Conservation (phyloP, 768 basidiomycete species). For the Leccinum longicurvipes region DNA sequence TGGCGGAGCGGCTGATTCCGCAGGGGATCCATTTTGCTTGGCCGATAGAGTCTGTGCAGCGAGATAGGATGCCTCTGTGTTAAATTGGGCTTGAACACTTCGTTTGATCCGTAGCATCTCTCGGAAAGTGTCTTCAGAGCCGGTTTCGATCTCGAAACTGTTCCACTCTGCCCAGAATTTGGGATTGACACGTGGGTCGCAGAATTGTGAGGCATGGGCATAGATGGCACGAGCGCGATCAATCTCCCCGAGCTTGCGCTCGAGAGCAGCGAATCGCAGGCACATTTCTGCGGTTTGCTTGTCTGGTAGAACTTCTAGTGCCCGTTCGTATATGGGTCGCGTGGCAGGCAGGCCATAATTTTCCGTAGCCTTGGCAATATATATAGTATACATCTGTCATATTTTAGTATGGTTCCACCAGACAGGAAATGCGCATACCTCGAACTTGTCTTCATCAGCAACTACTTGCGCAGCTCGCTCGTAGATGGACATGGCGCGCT, state of each 20-base stretch:
- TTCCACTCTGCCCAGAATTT: constrained; percentile 99
- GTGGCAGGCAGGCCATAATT: constrained; percentile 97
- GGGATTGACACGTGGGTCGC: constrained; percentile 88
- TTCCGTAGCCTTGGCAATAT: constrained; percentile 94
- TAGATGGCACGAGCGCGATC: constrained; percentile 96
- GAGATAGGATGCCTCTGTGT: constrained; percentile 92
- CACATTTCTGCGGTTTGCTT: constrained; percentile 97
- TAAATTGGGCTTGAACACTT: constrained; percentile 97
- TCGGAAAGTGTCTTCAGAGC: constrained; percentile 97
- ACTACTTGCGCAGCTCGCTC: constrained; percentile 89
- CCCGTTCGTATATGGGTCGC: constrained; percentile 92
- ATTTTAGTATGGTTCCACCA: constrained; percentile 2
- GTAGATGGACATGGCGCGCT: constrained; percentile 93
- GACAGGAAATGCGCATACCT: constrained; percentile 48
- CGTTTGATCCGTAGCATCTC: constrained; percentile 96
- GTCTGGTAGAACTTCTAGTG: constrained; percentile 90
- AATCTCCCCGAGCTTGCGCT: constrained; percentile 98
- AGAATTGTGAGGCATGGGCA: constrained; percentile 98
- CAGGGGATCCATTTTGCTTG: constrained; percentile 48
- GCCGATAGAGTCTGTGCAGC: constrained; percentile 86
- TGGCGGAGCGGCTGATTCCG: constrained; percentile 40
- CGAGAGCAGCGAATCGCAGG: constrained; percentile 90
- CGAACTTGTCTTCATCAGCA: constrained; percentile 88
- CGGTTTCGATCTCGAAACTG: constrained; percentile 95
- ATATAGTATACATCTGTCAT: constrained; percentile 87